These are phyloP conservation scores for Excoecaria agallocha DNA, from an alignment of 345 rosid species.

Conservation along the genomic window DNA sequence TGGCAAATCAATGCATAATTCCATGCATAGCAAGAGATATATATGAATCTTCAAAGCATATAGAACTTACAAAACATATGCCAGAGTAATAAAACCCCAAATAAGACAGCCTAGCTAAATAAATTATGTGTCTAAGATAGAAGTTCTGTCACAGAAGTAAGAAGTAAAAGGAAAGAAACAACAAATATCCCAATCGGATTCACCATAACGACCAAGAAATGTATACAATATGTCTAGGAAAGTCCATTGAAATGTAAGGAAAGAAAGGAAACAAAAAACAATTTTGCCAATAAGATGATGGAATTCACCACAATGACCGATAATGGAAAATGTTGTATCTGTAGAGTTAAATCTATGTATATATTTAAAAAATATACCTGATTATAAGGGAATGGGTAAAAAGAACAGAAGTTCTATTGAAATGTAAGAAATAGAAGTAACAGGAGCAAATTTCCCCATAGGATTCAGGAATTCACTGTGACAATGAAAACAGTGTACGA, in stretches of 20 bases:
- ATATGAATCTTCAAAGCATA: neutral
- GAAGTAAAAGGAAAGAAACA: neutral
- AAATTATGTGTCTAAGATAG: neutral
- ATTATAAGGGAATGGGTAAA: no score
- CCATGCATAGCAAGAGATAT: neutral
- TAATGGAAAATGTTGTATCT: neutral
- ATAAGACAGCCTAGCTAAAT: neutral
- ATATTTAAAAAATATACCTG: no score
- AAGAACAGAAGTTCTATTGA: no score
- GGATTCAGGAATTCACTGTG: no score
- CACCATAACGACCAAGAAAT: no score
- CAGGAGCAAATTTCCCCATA: no score
- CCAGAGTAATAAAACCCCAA: neutral
- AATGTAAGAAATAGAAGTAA: no score
- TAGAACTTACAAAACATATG: neutral
- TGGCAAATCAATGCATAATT: neutral
- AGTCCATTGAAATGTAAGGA: no score
- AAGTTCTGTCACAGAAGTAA: neutral
- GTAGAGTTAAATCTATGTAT: no score
- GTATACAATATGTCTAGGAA: no score
- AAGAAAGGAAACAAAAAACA: neutral
- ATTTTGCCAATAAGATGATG: neutral
- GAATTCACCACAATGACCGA: neutral
- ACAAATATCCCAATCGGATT: neutral
- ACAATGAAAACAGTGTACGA: no score